These are phyloP conservation scores for Triangularia verruculosa DNA, from an alignment of 2,329 filamentous ascomycete species.

Conservation along the genomic window DNA sequence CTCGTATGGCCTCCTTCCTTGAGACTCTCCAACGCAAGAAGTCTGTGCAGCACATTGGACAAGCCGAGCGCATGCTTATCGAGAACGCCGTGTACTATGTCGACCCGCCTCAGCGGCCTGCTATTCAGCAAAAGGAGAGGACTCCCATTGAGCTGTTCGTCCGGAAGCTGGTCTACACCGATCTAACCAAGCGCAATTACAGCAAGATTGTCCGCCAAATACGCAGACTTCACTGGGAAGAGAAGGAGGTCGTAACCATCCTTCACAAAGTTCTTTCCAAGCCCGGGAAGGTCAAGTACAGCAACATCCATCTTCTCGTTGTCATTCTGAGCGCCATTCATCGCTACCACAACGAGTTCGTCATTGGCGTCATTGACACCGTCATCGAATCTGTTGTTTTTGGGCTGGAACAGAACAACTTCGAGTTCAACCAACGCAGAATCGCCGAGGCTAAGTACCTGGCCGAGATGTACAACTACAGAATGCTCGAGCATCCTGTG, in stretches of 20 bases:
- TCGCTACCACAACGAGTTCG: conserved; percentile 87
- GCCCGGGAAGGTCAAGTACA: conserved; percentile 95
- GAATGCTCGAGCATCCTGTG: conserved; percentile 91
- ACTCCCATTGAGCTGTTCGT: conserved; percentile 92
- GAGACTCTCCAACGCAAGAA: conserved; percentile 97
- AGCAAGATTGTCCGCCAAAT: conserved; percentile 93
- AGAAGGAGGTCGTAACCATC: conserved; percentile 59
- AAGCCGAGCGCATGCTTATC: conserved; percentile 95
- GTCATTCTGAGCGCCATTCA: conserved; percentile 86
- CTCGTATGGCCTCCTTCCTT: conserved; percentile 88
- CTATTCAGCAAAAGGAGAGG: conserved; percentile 94
- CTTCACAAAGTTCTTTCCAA: conserved; percentile 92
- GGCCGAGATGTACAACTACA: conserved; percentile 95
- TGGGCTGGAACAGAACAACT: conserved; percentile 92
- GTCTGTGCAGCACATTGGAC: conserved; percentile 87
- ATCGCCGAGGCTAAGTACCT: conserved; percentile 96
- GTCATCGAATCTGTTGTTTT: conserved; percentile 83
- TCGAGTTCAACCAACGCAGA: conserved; percentile 92
- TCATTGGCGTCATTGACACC: conserved; percentile 87
- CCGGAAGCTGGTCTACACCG: conserved; percentile 86
- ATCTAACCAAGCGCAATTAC: conserved; percentile 91
- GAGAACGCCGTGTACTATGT: conserved; percentile 99
- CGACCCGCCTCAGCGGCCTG: conserved; percentile 87
- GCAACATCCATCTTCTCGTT: conserved; percentile 89
- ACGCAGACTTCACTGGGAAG: conserved; percentile 95